Base-by-base conservation (phyloP, 345 rosid species). In the Eucalyptus pauciflora region DNA sequence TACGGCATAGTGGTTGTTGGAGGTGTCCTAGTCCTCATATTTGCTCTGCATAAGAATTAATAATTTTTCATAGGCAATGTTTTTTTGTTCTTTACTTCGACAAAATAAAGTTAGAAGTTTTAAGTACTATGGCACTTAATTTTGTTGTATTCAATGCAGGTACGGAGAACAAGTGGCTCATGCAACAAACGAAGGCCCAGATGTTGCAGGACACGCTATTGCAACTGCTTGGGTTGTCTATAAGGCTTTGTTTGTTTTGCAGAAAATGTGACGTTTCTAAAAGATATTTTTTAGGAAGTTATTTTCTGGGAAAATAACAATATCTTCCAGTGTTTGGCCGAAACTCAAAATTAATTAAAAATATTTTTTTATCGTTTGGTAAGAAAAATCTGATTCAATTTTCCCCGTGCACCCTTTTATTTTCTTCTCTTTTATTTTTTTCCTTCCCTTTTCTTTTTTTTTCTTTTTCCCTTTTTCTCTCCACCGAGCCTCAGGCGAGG, bases 181-280 rank as follows among this genome's bases (percentile, higher is more conserved):
- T 90, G 98, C 89, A 7, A 95, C 98, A 37, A 93, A 92, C 13
- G 94, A 92, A 90, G 98, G 99, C 48, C 93, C 95, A 49, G 95
- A 90, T 83, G 98, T 99, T 33, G 99, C 98, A 46, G 99, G 99
- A 58, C 96, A 95, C 86, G 99, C 95, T 8, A 79, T 97, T 27
- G 98, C 98, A 88, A 94, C 95, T 41, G 98, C 99, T n/a, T 96
- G 98, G 97, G 95, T 95, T 50, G 96, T 96, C 86, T 96, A 96
- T 90, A 97, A 97, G 95, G 9, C 5, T 18, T 18, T 52, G 4
- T 18, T 52, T 52, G 5, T 52, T 52, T 52, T 2, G 0, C 0
- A 52, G 2, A 18, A 52, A 52, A 52, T 7, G 5, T 18, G 58
- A 52, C 0, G 0, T 52, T 52, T 52, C 0, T 7, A 10, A 52